Conservation (phyloP, 768 basidiomycete genomes). For the Tulasnella sp. region DNA sequence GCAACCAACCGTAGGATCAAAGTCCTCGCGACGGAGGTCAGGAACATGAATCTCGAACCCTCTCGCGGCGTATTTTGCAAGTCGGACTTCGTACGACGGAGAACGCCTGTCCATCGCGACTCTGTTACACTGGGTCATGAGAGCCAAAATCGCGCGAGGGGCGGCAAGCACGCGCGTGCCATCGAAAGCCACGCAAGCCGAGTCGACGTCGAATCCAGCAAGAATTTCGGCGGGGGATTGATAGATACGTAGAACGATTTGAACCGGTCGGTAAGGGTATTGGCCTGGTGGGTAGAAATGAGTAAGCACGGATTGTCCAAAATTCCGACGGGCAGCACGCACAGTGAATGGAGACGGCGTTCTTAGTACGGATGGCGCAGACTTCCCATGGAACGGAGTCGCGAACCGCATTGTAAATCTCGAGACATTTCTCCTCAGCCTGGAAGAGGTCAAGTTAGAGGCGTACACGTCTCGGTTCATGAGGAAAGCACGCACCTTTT, state of each 20-base stretch:
- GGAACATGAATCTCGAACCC: slow-evolving; percentile 59
- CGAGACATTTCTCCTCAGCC: slow-evolving; percentile 58
- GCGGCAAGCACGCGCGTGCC: slow-evolving; percentile 53
- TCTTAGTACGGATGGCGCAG: slow-evolving; percentile 40
- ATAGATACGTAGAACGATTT: too few species aligned
- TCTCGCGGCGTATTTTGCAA: slow-evolving; percentile 56
- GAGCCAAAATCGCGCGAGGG: slow-evolving; percentile 55
- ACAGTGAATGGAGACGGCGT: slow-evolving; percentile 64
- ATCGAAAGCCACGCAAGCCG: too few species aligned
- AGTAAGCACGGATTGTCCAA: neutral
- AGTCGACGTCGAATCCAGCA: too few species aligned
- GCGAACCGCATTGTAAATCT: slow-evolving; percentile 60
- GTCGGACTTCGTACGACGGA: too few species aligned
- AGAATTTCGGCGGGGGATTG: too few species aligned
- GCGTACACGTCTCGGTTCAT: neutral
- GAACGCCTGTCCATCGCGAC: slow-evolving; percentile 60
- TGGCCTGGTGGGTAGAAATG: neutral
- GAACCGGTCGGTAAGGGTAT: too few species aligned
- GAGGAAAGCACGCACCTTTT: slow-evolving; percentile 43
- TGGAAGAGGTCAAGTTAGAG: slow-evolving; percentile 30
- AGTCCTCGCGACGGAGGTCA: too few species aligned
- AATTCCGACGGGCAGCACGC: slow-evolving; percentile 30
- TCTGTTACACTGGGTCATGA: slow-evolving; percentile 64
- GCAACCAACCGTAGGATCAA: slow-evolving; percentile 54
- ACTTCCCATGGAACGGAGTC: slow-evolving; percentile 64